Base-by-base conservation (phyloP, 192 early-diverging fungal genomes). In the Thamnidium elegans region DNA sequence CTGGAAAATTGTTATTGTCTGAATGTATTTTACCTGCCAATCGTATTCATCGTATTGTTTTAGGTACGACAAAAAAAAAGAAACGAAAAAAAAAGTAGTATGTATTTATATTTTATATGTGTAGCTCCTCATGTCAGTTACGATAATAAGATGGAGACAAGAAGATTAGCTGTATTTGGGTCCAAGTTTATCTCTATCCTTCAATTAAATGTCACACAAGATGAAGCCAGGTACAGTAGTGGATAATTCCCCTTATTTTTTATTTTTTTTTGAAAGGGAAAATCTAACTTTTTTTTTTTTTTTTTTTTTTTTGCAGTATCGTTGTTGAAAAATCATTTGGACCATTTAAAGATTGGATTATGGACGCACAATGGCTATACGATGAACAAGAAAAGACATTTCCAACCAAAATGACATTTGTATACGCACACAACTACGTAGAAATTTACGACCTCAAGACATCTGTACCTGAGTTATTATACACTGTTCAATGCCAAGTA, bases 371-470 rank as follows among this genome's bases (percentile, higher is more conserved):
- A 43, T 94, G 89, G 88, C 62, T 91, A 6, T 71, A 69, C 54
- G 62, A 60, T 7, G 78, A 62, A 69, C 11, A 19, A 23, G 34
- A 21, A 34, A 8, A 51, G 36, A 11, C 58, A 43, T 15, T 17
- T 6, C 78, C 78, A 21, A 70, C 70, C 0, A 59, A 75, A 23
- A 67, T 90, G 11, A 86, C 86, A 0, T 51, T 94, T 14, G 90
- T 85, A 1, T 87, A 86, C 62, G 89, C 87, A 4, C 92, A 94
- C 65, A 92, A 90, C 59, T 85, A 83, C 68, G 85, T 90, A 1
- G 70, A 83, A 45, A 67, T 92, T 3, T 92, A 74, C 66, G 68
- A 83, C 19, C 56, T 69, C 5, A 63, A 67, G 36, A 50, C 70
- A 2, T 30, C 39, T 0, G 50, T 51, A 23, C 72, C 69, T 15